phyloP scores from a whole-genome alignment of 352 stramenopile genomes.

The Phytophthora cryptogea region DNA sequence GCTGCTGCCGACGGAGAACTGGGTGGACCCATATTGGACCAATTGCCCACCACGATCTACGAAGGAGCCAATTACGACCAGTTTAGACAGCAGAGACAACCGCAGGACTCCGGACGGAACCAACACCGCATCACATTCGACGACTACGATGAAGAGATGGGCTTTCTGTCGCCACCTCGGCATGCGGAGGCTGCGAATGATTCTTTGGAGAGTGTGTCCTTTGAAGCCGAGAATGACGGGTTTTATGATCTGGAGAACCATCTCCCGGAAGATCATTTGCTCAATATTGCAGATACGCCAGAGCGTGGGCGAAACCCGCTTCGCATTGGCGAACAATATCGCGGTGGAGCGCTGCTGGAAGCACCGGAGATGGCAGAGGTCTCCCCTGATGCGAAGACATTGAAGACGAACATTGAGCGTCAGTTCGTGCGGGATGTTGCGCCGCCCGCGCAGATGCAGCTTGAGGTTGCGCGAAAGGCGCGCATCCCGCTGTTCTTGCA shows the following conservation, averaged over 20 bases:
- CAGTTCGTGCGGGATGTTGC: slow-evolving; percentile 76
- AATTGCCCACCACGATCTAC: slow-evolving; percentile 59
- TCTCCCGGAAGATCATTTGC: slow-evolving; percentile 30
- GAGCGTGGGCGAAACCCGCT: slow-evolving; percentile 21
- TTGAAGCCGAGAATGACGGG: slow-evolving; percentile 47
- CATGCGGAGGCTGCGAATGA: slow-evolving; percentile 31
- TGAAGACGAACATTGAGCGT: slow-evolving; percentile 61
- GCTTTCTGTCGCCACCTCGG: slow-evolving; percentile 40
- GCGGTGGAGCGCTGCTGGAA: slow-evolving; percentile 33
- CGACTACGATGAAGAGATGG: slow-evolving; percentile 59
- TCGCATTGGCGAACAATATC: slow-evolving; percentile 31
- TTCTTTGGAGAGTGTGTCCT: slow-evolving; percentile 58
- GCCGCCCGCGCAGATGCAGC: slow-evolving; percentile 85
- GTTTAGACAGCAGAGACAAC: slow-evolving; percentile 28
- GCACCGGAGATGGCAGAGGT: slow-evolving; percentile 22
- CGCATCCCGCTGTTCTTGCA: slow-evolving; percentile 86
- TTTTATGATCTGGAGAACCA: slow-evolving; percentile 66
- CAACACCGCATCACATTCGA: slow-evolving; percentile 67
- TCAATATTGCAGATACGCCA: slow-evolving; percentile 32
- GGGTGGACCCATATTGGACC: slow-evolving; percentile 28
- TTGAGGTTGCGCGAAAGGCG: slow-evolving; percentile 82
- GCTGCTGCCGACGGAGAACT: slow-evolving; percentile 17
- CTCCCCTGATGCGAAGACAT: slow-evolving; percentile 49
- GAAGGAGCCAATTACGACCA: slow-evolving; percentile 45
- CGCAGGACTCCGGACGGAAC: slow-evolving; percentile 52